Evolutionary conservation across 805 yeast species (phyloP).

Genomic region (Hanseniaspora occidentalis): DNA sequence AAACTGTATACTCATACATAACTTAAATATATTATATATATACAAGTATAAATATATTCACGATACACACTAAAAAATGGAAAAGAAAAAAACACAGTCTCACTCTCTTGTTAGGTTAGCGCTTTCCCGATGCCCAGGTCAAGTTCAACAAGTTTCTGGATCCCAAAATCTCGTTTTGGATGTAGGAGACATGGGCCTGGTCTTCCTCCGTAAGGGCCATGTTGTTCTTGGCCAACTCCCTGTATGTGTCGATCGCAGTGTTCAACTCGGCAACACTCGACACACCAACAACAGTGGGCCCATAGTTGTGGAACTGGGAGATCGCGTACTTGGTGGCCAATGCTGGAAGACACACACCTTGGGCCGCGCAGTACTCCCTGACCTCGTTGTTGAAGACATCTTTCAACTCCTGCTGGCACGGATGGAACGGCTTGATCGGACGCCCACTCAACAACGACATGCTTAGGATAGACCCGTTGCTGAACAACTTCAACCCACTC

Average conservation of each 20-base stretch:
- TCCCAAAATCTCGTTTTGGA: constrained; percentile 35
- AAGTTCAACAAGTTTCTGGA: constrained; percentile 38
- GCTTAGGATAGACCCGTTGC: constrained; percentile 76
- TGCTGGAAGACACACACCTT: constrained; percentile 62
- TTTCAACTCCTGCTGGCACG: constrained; percentile 51
- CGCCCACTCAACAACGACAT: constrained; percentile 74
- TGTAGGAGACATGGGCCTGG: constrained; percentile 28
- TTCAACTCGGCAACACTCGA: constrained; percentile 51
- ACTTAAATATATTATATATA: too few species aligned
- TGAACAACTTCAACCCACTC: constrained; percentile 33
- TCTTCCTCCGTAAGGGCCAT: constrained; percentile 31
- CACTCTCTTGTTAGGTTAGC: neutral
- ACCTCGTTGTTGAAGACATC: constrained; percentile 21
- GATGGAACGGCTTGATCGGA: constrained; percentile 56
- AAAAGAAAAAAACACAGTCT: neutral
- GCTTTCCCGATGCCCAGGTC: constrained; percentile 44
- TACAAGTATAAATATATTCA: neutral
- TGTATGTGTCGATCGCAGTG: constrained; percentile 46
- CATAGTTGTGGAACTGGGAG: constrained; percentile 41
- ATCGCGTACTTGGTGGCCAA: constrained; percentile 70
- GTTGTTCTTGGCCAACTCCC: constrained; percentile 28
- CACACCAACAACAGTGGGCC: constrained; percentile 70
- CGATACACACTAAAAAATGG: neutral
- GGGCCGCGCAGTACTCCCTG: constrained; percentile 9
- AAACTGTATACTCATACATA: too few species aligned